Conservation (phyloP, 164 flowering plant genomes). For the Piper longum region DNA sequence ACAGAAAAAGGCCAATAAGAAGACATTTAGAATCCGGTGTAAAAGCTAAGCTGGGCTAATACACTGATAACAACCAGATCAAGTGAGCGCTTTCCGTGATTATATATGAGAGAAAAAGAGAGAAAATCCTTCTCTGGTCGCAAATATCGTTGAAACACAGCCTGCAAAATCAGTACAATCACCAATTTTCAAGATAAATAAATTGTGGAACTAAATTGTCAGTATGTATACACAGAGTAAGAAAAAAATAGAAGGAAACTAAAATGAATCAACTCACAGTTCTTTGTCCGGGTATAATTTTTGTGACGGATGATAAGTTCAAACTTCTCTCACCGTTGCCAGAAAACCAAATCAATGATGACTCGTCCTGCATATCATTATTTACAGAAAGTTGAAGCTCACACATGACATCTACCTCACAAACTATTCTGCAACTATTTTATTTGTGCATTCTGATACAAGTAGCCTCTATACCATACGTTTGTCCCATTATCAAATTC, state of each 20-base stretch:
- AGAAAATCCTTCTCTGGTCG: conserved; percentile 93
- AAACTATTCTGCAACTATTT: too few species aligned
- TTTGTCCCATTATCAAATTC: too few species aligned
- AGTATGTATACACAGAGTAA: too few species aligned
- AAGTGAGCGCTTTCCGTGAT: conserved; percentile 83
- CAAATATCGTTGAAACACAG: conserved; percentile 71
- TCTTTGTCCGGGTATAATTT: conserved; percentile 95
- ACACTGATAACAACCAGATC: conserved; percentile 54
- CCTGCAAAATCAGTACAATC: conserved; percentile 24
- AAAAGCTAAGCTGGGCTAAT: neutral
- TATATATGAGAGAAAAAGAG: conserved; percentile 85
- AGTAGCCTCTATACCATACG: too few species aligned
- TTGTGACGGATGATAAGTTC: conserved; percentile 78
- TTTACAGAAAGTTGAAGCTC: too few species aligned
- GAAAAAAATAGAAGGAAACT: neutral
- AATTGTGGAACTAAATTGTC: neutral
- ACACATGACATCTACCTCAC: too few species aligned
- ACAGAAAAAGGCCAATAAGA: neutral
- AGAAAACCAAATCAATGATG: conserved; percentile 86
- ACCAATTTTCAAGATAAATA: neutral
- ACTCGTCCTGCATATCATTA: conserved; percentile 54
- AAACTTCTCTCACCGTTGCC: conserved; percentile 68
- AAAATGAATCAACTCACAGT: conserved; percentile 46
- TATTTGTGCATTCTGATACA: too few species aligned
- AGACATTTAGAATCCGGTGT: neutral